These are phyloP conservation scores for Camelina sativa DNA, from an alignment of 345 rosid genomes.

Conservation along the genomic window DNA sequence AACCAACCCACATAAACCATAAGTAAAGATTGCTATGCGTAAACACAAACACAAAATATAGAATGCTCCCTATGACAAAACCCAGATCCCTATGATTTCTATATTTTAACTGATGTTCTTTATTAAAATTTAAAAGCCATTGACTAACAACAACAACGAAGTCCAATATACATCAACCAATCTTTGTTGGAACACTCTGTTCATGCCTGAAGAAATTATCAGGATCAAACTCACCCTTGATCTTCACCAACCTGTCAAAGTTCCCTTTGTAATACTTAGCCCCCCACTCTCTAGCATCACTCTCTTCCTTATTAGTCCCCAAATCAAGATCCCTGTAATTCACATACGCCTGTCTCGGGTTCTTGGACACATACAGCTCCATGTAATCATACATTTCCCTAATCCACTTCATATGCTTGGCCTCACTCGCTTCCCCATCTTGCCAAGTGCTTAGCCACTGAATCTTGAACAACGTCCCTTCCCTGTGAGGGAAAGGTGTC, in stretches of 20 bases:
- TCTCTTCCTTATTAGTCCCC: constrained; percentile 39
- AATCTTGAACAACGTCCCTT: constrained; percentile 42
- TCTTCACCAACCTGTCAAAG: constrained; percentile 52
- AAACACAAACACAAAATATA: background rate
- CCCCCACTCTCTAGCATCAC: constrained; percentile 58
- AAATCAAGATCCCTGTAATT: constrained; percentile 48
- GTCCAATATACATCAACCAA: constrained; percentile 15
- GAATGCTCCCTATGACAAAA: constrained; percentile 14
- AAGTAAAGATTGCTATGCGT: background rate
- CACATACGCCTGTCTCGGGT: constrained; percentile 43
- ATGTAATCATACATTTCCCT: constrained; percentile 46
- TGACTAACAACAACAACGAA: background rate
- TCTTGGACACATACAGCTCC: constrained; percentile 41
- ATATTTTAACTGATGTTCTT: background rate
- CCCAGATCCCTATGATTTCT: constrained; percentile 9
- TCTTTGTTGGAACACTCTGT: constrained; percentile 61
- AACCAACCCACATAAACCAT: background rate
- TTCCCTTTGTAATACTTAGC: constrained; percentile 57
- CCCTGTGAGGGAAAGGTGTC: constrained; percentile 47
- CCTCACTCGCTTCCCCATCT: constrained; percentile 38
- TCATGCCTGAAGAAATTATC: constrained; percentile 61
- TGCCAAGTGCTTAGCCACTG: constrained; percentile 42
- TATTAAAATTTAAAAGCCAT: background rate
- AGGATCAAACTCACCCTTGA: constrained; percentile 61
- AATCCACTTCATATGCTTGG: constrained; percentile 42